These are phyloP conservation scores for Coniophora puteana DNA, from an alignment of 1,284 basidiomycete genomes.

Conservation along the genomic window DNA sequence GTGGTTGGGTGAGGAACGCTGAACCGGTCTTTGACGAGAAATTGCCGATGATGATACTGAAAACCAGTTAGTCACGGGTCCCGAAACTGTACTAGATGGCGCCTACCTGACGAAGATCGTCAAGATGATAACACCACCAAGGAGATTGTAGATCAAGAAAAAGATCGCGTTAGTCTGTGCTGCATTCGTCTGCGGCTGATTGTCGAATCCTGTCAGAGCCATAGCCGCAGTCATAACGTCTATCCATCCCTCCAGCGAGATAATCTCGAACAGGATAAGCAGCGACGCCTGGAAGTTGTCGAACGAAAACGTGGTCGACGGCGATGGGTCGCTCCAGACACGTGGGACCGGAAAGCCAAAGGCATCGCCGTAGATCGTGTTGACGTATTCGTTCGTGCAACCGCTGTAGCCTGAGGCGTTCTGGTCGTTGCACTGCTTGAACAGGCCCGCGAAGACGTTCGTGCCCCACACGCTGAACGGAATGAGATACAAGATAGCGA, in stretches of 20 bases:
- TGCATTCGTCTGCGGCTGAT: slow-evolving; percentile 71
- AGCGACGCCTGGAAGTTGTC: slow-evolving; percentile 86
- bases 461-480: slow-evolving; percentile 98
- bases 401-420: slow-evolving; percentile 51
- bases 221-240: slow-evolving; percentile 87
- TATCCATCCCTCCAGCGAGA: slow-evolving; percentile 95
- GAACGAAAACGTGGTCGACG: slow-evolving; percentile 87
- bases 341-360: slow-evolving; percentile 79
- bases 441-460: slow-evolving; percentile 87
- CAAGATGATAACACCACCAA: slow-evolving; percentile 89
- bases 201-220: slow-evolving; percentile 68
- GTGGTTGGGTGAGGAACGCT: slow-evolving; percentile 83
- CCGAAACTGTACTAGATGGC: not conserved
- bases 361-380: slow-evolving; percentile 47
- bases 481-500: slow-evolving; percentile 95
- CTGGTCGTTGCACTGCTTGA: slow-evolving; percentile 85
- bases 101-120: slow-evolving; percentile 84
- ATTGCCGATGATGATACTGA: slow-evolving; percentile 92
- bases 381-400: slow-evolving; percentile 78
- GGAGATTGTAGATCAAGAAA: slow-evolving; percentile 90
- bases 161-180: slow-evolving; percentile 87
- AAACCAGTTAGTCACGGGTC: slow-evolving; percentile 16
- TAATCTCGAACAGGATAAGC: slow-evolving; percentile 95
- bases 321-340: slow-evolving; percentile 85
- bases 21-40: slow-evolving; percentile 85